A percentile compares a stretch with the other conserved stretches of the same genome.
phyloP scores from a whole-genome alignment of 805 yeast species.

The Isabelozyma heimii region DNA sequence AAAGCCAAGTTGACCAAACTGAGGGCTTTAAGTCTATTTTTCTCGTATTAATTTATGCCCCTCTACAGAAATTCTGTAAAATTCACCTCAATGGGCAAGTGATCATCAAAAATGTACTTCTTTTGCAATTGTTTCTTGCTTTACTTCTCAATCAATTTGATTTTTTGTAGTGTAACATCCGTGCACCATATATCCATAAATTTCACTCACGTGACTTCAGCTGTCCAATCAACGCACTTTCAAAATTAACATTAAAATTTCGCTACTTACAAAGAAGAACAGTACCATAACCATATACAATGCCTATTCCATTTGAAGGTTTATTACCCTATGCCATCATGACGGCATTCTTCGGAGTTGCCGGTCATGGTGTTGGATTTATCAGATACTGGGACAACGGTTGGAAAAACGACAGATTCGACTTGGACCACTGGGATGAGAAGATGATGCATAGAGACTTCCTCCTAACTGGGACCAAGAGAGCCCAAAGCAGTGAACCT shows the following conservation, averaged over 20 bases:
- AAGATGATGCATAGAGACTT: slow-evolving; percentile 68
- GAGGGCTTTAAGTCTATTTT: too few species aligned
- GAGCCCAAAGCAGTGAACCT: slow-evolving; percentile 67
- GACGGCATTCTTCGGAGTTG: slow-evolving; percentile 44
- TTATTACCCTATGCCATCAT: slow-evolving; percentile 45
- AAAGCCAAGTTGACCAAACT: too few species aligned
- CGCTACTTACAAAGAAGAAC: background rate
- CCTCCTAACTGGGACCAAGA: slow-evolving; percentile 68
- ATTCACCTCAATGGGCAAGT: too few species aligned
- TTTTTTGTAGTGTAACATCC: background rate
- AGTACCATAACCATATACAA: slow-evolving; percentile 5
- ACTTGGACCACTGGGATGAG: slow-evolving; percentile 43
- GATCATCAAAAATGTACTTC: too few species aligned
- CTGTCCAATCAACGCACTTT: slow-evolving; percentile 1
- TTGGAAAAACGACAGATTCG: slow-evolving; percentile 45
- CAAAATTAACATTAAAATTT: background rate
- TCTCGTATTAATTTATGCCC: too few species aligned
- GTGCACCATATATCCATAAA: background rate
- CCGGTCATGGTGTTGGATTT: slow-evolving; percentile 45
- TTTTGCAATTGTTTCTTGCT: background rate
- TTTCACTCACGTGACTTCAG: background rate
- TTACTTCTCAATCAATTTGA: too few species aligned
- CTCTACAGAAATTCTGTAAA: too few species aligned
- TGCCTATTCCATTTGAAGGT: slow-evolving; percentile 50
- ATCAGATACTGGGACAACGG: slow-evolving; percentile 50